phyloP scores from a whole-genome alignment of 139 green algal genomes.

The Micractinium conductrix region DNA sequence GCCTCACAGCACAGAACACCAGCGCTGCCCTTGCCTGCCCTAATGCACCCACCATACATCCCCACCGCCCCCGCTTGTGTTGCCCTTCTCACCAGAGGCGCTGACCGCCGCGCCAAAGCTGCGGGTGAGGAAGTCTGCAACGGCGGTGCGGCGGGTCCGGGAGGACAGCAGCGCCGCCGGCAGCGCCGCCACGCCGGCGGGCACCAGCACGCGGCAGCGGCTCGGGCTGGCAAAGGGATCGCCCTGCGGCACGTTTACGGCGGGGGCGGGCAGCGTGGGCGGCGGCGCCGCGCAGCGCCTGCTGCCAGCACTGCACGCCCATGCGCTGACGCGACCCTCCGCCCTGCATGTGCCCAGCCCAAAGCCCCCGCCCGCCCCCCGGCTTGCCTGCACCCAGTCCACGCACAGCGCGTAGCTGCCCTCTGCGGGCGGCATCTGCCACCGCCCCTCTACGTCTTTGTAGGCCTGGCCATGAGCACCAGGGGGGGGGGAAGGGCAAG shows the following conservation, averaged over 20 bases:
- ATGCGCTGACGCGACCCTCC: too few species aligned
- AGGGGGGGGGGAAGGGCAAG: too few species aligned
- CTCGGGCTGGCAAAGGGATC: constrained; percentile 60
- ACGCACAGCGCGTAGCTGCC: constrained; percentile 52
- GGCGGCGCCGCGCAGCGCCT: too few species aligned
- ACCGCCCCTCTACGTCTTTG: constrained; percentile 56
- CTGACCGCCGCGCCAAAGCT: constrained; percentile 52
- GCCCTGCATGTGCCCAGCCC: too few species aligned
- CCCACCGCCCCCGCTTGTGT: too few species aligned
- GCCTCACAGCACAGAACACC: too few species aligned
- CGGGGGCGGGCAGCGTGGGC: too few species aligned
- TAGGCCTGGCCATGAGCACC: too few species aligned
- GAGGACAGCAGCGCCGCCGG: constrained; percentile 30
- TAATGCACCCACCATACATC: too few species aligned
- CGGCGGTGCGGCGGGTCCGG: constrained; percentile 46
- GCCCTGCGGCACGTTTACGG: constrained; percentile 12
- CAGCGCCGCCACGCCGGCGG: constrained; percentile 27
- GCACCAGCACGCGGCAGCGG: constrained; percentile 53
- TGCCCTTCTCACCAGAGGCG: constrained; percentile 31
- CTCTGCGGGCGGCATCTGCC: constrained; percentile 14
- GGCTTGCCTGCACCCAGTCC: constrained; percentile 54
- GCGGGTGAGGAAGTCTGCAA: constrained; percentile 71
- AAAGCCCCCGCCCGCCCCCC: too few species aligned
- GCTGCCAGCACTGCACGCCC: too few species aligned
- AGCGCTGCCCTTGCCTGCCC: too few species aligned